Percentiles rank a stretch among this genome's conserved stretches.
Conservation (phyloP, 345 rosid genomes). For the Triadica sebifera region DNA sequence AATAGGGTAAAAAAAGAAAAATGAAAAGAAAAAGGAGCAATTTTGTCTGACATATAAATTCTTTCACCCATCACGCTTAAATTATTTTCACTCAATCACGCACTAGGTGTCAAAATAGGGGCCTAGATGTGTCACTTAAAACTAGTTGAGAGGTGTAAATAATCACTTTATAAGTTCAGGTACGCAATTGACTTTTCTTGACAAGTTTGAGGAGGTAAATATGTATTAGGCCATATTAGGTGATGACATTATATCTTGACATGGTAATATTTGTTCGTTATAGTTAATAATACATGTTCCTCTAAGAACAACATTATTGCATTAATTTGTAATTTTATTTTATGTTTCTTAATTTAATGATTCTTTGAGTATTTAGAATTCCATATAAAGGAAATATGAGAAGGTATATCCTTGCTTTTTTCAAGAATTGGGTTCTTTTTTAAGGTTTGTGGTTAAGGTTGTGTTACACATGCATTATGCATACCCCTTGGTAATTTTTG, state of each 20-base stretch:
- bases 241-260: slow-evolving; percentile 14
- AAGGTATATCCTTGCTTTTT: not conserved
- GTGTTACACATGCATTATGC: not conserved
- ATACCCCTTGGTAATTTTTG: not conserved
- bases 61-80: too few relatives aligned
- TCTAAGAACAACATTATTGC: not conserved
- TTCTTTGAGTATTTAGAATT: not conserved
- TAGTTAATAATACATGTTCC: not conserved
- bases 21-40: too few relatives aligned
- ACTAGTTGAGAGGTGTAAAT: too few relatives aligned
- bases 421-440: not conserved
- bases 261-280: not conserved
- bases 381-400: not conserved
- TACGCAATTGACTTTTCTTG: too few relatives aligned
- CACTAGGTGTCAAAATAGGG: too few relatives aligned
- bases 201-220: too few relatives aligned
- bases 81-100: too few relatives aligned
- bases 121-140: too few relatives aligned
- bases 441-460: not conserved
- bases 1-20: too few relatives aligned
- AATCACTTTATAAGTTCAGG: too few relatives aligned
- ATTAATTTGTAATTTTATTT: not conserved
- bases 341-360: not conserved
- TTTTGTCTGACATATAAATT: too few relatives aligned
- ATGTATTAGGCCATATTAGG: too few relatives aligned